Evolutionary conservation across 2,329 filamentous ascomycete genomes (phyloP), one percentile per base, ranked within the genome.

Genomic region (Saccharata proteae): DNA sequence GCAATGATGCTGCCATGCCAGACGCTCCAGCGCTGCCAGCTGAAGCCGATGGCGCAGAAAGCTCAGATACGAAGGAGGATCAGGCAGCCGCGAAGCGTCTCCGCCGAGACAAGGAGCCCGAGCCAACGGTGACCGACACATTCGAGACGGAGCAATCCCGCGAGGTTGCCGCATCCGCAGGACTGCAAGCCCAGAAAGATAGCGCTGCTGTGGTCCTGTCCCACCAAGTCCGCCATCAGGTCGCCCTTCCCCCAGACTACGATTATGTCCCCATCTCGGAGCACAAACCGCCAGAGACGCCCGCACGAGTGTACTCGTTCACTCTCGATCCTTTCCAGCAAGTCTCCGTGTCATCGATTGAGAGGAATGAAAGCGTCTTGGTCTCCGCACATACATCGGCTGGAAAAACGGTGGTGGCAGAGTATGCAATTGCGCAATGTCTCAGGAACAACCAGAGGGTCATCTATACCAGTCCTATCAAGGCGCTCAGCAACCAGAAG

Each of bases 391-490:
- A 98, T 59, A 98, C 90, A 6, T 90, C 81, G 67, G 90, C 90
- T 21, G 90, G 90, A 59, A 98, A 98, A 62, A 98, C 90, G 0
- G 92, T 98, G 6, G 86, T 96, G 26, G 90, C 90, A 40, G 90
- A 98, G 57, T 98, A 98, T 52, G 92, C 90, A 13, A 92, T 98
- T 52, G 90, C 92, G 11, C 90, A 98, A 49, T 93, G 90, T 56
- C 67, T 98, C 55, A 92, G 90, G 67, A 82, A 85, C 55, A 96
- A 96, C 59, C 90, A 98, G 63, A 74, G 90, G 52, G 88, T 98
- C 47, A 98, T 98, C 55, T 98, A 98, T 61, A 98, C 90, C 6
- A 94, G 86, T 69, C 90, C 90, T 2, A 98, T 98, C 67, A 98
- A 98, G 62, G 90, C 90, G 8, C 65, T 98, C 46, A 96, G 86